Base-by-base conservation (phyloP, 148 eudicot species). In the Fagopyrum homotropicum region DNA sequence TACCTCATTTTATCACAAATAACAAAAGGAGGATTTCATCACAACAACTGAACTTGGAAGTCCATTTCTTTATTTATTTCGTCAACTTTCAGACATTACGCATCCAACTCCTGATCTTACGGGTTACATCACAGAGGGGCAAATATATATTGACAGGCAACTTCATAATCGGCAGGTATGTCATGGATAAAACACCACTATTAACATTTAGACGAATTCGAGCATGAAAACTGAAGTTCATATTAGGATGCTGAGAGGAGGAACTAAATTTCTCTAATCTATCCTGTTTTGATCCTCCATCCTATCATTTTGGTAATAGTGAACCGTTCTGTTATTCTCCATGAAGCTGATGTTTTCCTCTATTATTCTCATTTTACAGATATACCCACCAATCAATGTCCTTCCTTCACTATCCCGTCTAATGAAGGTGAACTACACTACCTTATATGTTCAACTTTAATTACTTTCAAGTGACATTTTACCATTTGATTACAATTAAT, bases 71-170 rank as follows among this genome's bases (percentile, higher is more conserved):
- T 51, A 22, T 76, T 63, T 1, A 35, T 1, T 35, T 35, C 40
- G 40, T 60, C 51, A n/a, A 49, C 40, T 81, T 84, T 72, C 86
- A 95, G 99, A 95, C 89, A 95, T 95, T 75, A 95, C 99, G 9
- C 99, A 95, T 82, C 99, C 99, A 73, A 95, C 99, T 79, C 99
- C 99, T 50, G 99, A 95, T 92, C 97, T 95, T 79, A 95, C 97
- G 55, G 99, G 99, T 44, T 95, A 95, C 79, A 95, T 95, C 68
- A 95, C 99, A 44, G 99, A 95, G 79, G 99, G 99, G 30, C 99
- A 95, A 88, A 95, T 95, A 73, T 95, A 95, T 72, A 90, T 95
- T 75, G 99, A 95, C 84, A 86, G 99, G 64, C 99, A 95, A 79
- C 96, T 95, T 51, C 89, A 95, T 40, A 95, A 95, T 82, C 84